These are phyloP conservation scores for Penicillium decumbens DNA, from an alignment of 2,329 filamentous ascomycete species.

Conservation along the genomic window DNA sequence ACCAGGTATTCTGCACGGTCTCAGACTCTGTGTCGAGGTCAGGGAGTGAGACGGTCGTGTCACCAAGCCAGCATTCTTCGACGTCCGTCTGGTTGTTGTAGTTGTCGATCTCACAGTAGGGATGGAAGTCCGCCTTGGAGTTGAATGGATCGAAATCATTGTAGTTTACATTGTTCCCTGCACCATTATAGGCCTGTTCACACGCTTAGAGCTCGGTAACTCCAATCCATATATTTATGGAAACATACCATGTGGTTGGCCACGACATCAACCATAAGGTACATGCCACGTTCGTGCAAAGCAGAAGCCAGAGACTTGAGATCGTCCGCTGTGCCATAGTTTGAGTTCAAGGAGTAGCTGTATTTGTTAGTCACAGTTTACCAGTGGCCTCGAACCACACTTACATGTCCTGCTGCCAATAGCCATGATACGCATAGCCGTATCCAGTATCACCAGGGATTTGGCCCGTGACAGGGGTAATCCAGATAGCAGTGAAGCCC, in stretches of 20 bases:
- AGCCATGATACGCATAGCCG: constrained; percentile 47
- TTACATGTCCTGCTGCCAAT: constrained; percentile 49
- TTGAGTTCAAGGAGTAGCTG: constrained; percentile 51
- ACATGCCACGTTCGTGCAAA: constrained; percentile 55
- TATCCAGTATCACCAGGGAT: constrained; percentile 34
- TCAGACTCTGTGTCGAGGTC: constrained; percentile 56
- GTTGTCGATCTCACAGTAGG: constrained; percentile 52
- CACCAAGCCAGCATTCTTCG: constrained; percentile 52
- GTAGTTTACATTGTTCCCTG: constrained; percentile 51
- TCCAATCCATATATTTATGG: too few relatives aligned
- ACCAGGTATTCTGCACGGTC: constrained; percentile 49
- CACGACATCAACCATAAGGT: constrained; percentile 59
- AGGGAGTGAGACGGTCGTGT: constrained; percentile 54
- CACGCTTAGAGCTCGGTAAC: too few relatives aligned
- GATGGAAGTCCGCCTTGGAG: constrained; percentile 56
- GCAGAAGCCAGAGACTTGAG: constrained; percentile 41
- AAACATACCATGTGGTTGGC: constrained; percentile 19
- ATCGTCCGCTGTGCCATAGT: constrained; percentile 58
- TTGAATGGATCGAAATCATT: constrained; percentile 52
- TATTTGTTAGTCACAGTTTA: not conserved
- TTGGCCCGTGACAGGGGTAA: constrained; percentile 44
- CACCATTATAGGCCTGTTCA: constrained; percentile 43
- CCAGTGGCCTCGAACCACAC: not conserved
- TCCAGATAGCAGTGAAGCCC: constrained; percentile 50
- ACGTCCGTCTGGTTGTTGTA: constrained; percentile 49